A percentile compares a stretch with the other conserved stretches of the same genome.
phyloP scores from a whole-genome alignment of 2,329 filamentous ascomycete species.

The Penicillium frequentans region DNA sequence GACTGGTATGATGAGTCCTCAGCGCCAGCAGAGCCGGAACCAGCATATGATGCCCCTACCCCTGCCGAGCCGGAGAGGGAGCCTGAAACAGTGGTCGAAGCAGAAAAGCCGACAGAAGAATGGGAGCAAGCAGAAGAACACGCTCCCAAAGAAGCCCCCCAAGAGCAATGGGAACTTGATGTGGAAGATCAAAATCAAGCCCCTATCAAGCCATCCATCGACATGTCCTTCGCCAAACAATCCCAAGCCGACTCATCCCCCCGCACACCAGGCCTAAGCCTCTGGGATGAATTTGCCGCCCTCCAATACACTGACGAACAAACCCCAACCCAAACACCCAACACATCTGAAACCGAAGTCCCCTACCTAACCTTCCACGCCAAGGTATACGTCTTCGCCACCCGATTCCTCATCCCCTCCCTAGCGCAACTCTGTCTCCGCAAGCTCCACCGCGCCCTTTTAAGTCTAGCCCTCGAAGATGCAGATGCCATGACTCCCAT shows the following conservation, averaged over 20 bases:
- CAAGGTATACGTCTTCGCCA: conserved; percentile 47
- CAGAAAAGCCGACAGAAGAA: neutral
- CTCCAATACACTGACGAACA: conserved; percentile 36
- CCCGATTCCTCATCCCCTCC: conserved; percentile 41
- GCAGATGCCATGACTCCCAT: conserved; percentile 9
- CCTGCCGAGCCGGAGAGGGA: conserved; percentile 2
- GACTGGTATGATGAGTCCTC: neutral
- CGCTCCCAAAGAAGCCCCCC: neutral
- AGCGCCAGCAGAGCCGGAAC: neutral
- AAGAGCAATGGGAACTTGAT: conserved; percentile 5
- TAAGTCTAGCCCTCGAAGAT: conserved; percentile 30
- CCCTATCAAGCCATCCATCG: conserved; percentile 26
- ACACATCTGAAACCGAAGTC: conserved; percentile 15
- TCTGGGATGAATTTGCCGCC: conserved; percentile 41
- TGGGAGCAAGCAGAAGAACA: neutral
- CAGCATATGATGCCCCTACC: neutral
- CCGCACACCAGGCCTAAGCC: conserved; percentile 31
- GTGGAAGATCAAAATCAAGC: neutral
- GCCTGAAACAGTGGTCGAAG: neutral
- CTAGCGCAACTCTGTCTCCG: conserved; percentile 42
- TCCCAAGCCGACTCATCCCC: conserved; percentile 31
- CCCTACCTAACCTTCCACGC: conserved; percentile 45
- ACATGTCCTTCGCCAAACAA: conserved; percentile 40
- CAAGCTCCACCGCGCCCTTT: conserved; percentile 40
- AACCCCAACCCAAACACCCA: neutral